Conservation (phyloP, 495 filamentous ascomycete genomes). For the Geoglossum glabrum region DNA sequence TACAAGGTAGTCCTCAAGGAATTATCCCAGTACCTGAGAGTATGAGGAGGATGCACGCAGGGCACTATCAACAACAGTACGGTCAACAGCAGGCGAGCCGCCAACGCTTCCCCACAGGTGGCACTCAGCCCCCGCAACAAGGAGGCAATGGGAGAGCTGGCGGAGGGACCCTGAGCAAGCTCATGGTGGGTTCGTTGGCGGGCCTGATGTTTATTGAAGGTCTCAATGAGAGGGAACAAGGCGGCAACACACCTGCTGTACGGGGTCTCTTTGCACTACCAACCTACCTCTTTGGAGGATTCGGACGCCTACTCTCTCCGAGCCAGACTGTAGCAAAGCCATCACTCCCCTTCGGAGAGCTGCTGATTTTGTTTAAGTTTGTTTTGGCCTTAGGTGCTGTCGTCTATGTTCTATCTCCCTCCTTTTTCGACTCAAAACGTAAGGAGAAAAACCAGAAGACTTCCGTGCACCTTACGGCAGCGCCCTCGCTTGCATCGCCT, state of each 20-base stretch:
- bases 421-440: conserved; percentile 40
- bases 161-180: conserved; percentile 35
- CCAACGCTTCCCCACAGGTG: neutral
- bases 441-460: conserved; percentile 24
- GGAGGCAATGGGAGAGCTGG: conserved; percentile 19
- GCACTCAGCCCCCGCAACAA: conserved; percentile 13
- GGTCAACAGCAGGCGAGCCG: neutral
- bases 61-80: conserved; percentile 21
- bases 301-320: neutral
- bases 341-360: neutral
- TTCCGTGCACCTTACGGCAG: conserved; percentile 25
- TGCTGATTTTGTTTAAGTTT: conserved; percentile 30
- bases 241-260: conserved; percentile 33
- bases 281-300: conserved; percentile 19
- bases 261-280: conserved; percentile 58
- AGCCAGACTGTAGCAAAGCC: neutral
- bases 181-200: conserved; percentile 82
- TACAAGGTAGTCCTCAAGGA: conserved; percentile 28
- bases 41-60: conserved; percentile 45
- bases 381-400: conserved; percentile 43
- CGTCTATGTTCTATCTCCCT: conserved; percentile 44
- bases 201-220: conserved; percentile 83
- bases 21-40: conserved; percentile 61
- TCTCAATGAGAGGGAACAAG: conserved; percentile 34
- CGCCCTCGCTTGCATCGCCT: conserved; percentile 56